phyloP scores from a whole-genome alignment of 257 asterid genomes.

The Capsicum rhomboideum region DNA sequence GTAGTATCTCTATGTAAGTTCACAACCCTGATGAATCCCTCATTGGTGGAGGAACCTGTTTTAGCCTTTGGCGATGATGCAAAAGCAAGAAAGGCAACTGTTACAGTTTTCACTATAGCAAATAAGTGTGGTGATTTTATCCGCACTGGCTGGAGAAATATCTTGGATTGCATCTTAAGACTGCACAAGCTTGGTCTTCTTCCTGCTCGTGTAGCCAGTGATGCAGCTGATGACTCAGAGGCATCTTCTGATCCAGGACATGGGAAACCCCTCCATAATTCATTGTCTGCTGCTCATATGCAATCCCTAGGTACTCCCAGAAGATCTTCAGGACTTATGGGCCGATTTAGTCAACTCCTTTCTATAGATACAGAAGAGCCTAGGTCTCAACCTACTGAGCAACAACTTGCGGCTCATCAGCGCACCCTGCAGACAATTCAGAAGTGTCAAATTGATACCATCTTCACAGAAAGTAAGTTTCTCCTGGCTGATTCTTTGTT shows the following conservation, averaged over 20 bases:
- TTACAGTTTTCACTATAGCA: constrained; percentile 84
- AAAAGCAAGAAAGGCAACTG: constrained; percentile 94
- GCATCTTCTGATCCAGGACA: constrained; percentile 75
- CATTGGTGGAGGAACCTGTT: constrained; percentile 90
- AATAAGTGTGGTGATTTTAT: constrained; percentile 88
- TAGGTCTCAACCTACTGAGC: constrained; percentile 88
- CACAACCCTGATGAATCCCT: constrained; percentile 78
- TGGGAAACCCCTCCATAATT: constrained; percentile 72
- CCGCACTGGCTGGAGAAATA: constrained; percentile 94
- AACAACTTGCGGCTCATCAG: constrained; percentile 95
- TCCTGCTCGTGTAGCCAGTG: constrained; percentile 97
- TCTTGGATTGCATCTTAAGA: constrained; percentile 80
- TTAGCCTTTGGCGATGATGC: constrained; percentile 91
- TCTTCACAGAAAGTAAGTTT: constrained; percentile 91
- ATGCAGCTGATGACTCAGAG: constrained; percentile 89
- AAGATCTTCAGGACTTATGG: constrained; percentile 95
- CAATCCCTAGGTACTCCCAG: constrained; percentile 84
- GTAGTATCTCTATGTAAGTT: constrained; percentile 92
- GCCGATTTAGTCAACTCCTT: constrained; percentile 89
- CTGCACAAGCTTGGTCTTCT: constrained; percentile 94
- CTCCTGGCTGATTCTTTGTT: constrained; percentile 73
- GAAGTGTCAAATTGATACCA: constrained; percentile 88
- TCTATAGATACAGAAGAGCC: constrained; percentile 95
- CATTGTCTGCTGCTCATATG: constrained; percentile 66
- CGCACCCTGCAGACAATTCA: constrained; percentile 93